Base-by-base conservation (phyloP, 2,329 filamentous ascomycete genomes). In the Geosmithia morbida region DNA sequence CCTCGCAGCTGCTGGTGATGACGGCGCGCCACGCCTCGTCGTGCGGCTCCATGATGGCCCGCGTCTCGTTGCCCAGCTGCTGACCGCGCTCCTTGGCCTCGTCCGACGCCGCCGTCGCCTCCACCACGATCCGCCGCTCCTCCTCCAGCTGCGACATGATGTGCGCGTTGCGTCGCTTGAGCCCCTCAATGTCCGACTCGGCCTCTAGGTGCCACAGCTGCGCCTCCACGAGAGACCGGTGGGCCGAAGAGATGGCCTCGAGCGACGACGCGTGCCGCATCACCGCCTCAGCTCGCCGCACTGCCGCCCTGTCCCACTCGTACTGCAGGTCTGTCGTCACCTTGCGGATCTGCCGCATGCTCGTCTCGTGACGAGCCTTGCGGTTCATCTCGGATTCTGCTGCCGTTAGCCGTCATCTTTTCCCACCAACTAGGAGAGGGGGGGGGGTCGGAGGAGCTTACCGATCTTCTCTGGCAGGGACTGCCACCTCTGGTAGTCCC, bases 161-260 rank as follows among this genome's bases (percentile, higher is more conserved):
- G 44, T 77, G 69, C 8, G 61, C 55, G 54, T 87, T 87, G 49
- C 81, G 80, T 16, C 68, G 67, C 55, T 77, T 75, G n/a, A 96
- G 69, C 6, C 76, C 75, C 43, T 78, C 71, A 2, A 84, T 63
- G 56, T 98, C 92, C 0, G 88, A 96, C n/a, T 71, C 62, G 1
- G 87, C 89, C 67, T 98, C 92, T 29, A 94, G 75, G 1, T 76
- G 66, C 51, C 79, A 72, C 43, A 96, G 71, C 53, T 85, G 75
- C 2, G 77, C 79, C 55, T 89, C 80, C 16, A 89, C 63, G 11
- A 87, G 65, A 14, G 75, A 73, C 43, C 81, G 71, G 46, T 85
- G 78, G 6, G 78, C 71, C 45, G 69, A 62, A 14, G 77, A 75
- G 43, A 94, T 73, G 18, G 64, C 58, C n/a, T 74, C 71, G 7